phyloP scores from a whole-genome alignment of 192 early-diverging fungal genomes.

The Coemansia sp. region DNA sequence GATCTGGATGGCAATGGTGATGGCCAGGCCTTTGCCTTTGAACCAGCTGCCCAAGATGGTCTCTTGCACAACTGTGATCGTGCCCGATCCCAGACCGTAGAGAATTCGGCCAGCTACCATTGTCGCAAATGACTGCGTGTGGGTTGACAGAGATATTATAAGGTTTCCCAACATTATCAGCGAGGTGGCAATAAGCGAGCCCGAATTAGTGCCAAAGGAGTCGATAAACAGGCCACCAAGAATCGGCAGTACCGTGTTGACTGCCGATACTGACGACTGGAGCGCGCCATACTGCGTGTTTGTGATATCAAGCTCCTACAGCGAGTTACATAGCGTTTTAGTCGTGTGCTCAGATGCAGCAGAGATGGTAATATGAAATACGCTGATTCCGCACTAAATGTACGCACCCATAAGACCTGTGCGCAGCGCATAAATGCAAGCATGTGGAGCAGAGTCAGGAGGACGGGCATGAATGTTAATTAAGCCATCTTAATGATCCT shows the following conservation, averaged over 20 bases:
- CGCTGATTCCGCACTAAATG: neutral
- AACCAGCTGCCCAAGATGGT: slow-evolving; percentile 79
- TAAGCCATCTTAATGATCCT: neutral
- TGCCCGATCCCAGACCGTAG: slow-evolving; percentile 70
- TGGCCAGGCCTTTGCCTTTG: slow-evolving; percentile 63
- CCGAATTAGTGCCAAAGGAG: slow-evolving; percentile 60
- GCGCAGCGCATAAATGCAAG: slow-evolving; percentile 2
- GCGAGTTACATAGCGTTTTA: neutral
- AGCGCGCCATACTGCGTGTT: slow-evolving; percentile 65
- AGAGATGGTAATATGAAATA: slow-evolving; percentile 9
- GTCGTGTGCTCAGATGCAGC: neutral
- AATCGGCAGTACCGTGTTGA: slow-evolving; percentile 60
- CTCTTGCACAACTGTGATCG: slow-evolving; percentile 78
- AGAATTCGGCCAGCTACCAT: slow-evolving; percentile 60
- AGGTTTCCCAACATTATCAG: slow-evolving; percentile 59
- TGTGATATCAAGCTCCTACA: slow-evolving; percentile 62
- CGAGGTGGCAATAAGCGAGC: slow-evolving; percentile 56
- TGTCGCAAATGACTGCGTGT: slow-evolving; percentile 37
- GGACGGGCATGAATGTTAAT: neutral
- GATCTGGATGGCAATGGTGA: slow-evolving; percentile 68
- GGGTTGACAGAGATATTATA: slow-evolving; percentile 56
- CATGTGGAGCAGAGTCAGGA: neutral
- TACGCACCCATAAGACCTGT: neutral
- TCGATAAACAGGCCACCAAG: slow-evolving; percentile 63
- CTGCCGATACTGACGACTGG: slow-evolving; percentile 63